Evolutionary conservation across 108 stramenopile species (phyloP).

Genomic region (Discostella pseudostelligera): DNA sequence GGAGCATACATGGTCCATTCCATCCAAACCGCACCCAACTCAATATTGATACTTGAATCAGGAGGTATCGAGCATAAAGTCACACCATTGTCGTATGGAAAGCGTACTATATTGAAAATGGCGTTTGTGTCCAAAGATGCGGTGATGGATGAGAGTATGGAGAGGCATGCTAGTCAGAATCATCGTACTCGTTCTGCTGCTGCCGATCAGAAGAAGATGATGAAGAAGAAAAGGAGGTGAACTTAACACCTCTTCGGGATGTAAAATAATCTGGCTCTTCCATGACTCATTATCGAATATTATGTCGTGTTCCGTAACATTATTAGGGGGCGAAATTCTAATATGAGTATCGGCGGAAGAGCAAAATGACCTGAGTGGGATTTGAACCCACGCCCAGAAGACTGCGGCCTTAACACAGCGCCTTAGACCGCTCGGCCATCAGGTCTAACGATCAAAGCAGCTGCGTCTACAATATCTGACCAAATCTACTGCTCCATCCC

Average conservation of each 20-base stretch:
- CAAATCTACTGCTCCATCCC: too few relatives aligned
- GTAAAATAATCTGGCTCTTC: too few relatives aligned
- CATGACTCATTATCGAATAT: too few relatives aligned
- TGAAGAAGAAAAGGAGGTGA: too few relatives aligned
- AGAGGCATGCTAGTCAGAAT: constrained; percentile 31
- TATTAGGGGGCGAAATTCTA: too few relatives aligned
- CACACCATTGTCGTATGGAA: constrained; percentile 22
- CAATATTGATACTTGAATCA: constrained; percentile 32
- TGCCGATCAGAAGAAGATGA: too few relatives aligned
- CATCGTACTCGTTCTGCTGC: background rate
- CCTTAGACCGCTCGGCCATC: constrained; percentile 58
- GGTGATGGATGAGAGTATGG: constrained; percentile 19
- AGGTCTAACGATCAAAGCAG: too few relatives aligned
- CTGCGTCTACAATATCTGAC: too few relatives aligned
- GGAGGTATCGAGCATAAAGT: constrained; percentile 42
- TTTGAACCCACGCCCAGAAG: constrained; percentile 54
- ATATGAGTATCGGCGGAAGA: too few relatives aligned
- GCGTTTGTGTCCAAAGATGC: constrained; percentile 39
- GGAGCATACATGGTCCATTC: background rate
- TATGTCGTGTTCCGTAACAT: too few relatives aligned
- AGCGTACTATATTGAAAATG: constrained; percentile 32
- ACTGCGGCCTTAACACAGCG: constrained; percentile 47
- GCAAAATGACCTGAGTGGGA: constrained; percentile 38
- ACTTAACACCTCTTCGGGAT: too few relatives aligned
- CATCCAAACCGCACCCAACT: constrained; percentile 43